Conservation (phyloP, 2,329 filamentous ascomycete genomes). For the Pseudogymnoascus sp. region DNA sequence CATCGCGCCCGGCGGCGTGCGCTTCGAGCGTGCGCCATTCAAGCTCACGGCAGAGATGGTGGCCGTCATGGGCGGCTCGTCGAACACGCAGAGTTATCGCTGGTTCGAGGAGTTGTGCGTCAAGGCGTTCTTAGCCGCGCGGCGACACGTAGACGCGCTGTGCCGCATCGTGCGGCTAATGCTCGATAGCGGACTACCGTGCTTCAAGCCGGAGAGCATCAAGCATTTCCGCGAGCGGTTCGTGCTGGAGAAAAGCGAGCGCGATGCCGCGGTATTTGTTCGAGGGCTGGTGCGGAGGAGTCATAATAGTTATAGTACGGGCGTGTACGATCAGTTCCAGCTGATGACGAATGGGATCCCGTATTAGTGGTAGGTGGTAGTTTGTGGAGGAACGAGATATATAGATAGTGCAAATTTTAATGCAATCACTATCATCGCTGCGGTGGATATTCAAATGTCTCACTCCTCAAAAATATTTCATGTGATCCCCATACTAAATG, state of each 20-base stretch:
- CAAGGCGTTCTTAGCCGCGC: constrained; percentile 84
- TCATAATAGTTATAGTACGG: constrained; percentile 82
- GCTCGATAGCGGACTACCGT: constrained; percentile 92
- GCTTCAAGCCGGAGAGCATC: constrained; percentile 95
- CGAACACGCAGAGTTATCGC: constrained; percentile 77
- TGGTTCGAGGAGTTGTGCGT: constrained; percentile 96
- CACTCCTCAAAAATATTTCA: background rate
- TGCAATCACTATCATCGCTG: background rate
- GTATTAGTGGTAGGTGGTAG: constrained; percentile 38
- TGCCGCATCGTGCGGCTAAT: constrained; percentile 86
- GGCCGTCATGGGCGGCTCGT: constrained; percentile 91
- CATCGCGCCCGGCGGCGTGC: constrained; percentile 91
- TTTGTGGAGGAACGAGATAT: background rate
- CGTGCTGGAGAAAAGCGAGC: constrained; percentile 81
- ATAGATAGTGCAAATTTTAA: background rate
- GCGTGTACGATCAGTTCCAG: constrained; percentile 97
- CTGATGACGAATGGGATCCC: constrained; percentile 95
- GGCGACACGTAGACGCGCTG: constrained; percentile 82
- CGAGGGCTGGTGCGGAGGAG: constrained; percentile 82
- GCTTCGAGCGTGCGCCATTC: constrained; percentile 96
- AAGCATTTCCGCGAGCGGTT: constrained; percentile 89
- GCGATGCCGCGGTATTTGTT: constrained; percentile 94
- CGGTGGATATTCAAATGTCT: background rate
- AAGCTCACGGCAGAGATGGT: constrained; percentile 98
- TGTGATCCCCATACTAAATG: background rate